Evolutionary conservation across 805 yeast genomes (phyloP), one percentile per base, ranked within the genome.

Genomic region (Saturnispora hagleri): DNA sequence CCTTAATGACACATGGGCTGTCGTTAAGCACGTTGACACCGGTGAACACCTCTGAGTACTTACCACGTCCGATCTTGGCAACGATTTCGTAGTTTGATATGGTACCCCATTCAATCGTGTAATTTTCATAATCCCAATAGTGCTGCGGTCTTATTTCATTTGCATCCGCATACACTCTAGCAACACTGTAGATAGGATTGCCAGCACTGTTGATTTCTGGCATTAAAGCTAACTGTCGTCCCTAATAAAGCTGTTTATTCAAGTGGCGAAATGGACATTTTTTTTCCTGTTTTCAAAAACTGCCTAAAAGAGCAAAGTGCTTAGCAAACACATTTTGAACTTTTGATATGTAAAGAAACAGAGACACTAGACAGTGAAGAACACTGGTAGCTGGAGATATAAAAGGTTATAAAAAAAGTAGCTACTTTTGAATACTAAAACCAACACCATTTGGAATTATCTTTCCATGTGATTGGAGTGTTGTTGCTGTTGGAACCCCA

Each of bases 1-100:
- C 97, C 69, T 90, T 90, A 62, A 90, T 86, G 48, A 90, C 96
- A 60, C 90, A 81, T 50, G 81, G 74, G 50, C 76, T 74, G 51
- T 82, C 80, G 52, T 77, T 76, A 42, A 74, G 64, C 18, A 84
- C 72, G 59, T 86, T 81, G 40, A 86, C 75, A 6, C 97, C 97
- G 58, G 88, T 80, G 62, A 90, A 90, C 46, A 90, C 97, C 70
- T 90, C 97, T 15, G 95, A 86, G 66, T 90, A 90, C 69, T 89
- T 89, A 47, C 97, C 97, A 53, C 97, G 77, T 10, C 97, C 97
- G 48, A 90, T 77, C 66, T 89, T 89, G 55, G 81, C 80, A 40
- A 85, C 75, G 46, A 89, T 82, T 69, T 90, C 97, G 67, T 89
- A 89, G 63, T 84, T 82, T n/a, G 81, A 78, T 58, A 86, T 95